Evolutionary conservation across 176 grass and related monocot species (phyloP).

Genomic region (Calamus simplicifolius): DNA sequence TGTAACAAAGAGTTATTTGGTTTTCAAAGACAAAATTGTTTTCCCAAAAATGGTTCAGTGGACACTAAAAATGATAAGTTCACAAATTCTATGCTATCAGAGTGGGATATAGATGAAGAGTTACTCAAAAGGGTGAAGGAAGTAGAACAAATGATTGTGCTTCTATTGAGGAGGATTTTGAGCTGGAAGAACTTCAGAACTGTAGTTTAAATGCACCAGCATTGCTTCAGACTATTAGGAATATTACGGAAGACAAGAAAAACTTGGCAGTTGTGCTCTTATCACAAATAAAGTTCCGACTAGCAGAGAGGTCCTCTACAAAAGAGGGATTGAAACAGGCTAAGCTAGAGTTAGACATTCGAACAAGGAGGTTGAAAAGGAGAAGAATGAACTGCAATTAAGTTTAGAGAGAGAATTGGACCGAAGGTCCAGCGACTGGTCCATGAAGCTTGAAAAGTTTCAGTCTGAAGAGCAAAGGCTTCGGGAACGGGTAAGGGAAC

Average conservation of each 20-base stretch:
- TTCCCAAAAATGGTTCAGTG: conserved; percentile 1
- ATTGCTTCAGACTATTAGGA: conserved; percentile 48
- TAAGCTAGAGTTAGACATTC: conserved; percentile 41
- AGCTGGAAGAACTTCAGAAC: conserved; percentile 28
- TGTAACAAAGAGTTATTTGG: not conserved
- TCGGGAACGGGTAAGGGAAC: conserved; percentile 75
- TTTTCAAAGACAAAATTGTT: conserved; percentile 6
- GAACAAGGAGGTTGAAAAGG: conserved; percentile 52
- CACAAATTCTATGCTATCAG: conserved; percentile 1
- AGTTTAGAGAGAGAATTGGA: conserved; percentile 60
- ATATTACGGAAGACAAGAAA: conserved; percentile 62
- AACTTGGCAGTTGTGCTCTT: conserved; percentile 49
- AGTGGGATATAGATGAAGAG: conserved; percentile 44
- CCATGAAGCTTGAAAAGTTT: conserved; percentile 41
- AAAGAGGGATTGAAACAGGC: conserved; percentile 58
- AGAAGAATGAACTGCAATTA: conserved; percentile 43
- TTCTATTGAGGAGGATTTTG: conserved; percentile 36
- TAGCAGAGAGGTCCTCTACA: conserved; percentile 51
- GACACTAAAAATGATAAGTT: not conserved
- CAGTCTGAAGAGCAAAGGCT: conserved; percentile 84
- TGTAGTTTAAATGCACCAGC: conserved; percentile 24
- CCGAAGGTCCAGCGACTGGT: conserved; percentile 69
- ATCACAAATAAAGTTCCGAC: conserved; percentile 72
- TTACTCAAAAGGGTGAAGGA: conserved; percentile 54
- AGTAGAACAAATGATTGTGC: conserved; percentile 43